A percentile compares a stretch with the other conserved stretches of the same genome.
phyloP scores from a whole-genome alignment of 169 alveolate species.

The Cryptosporidium parvum region DNA sequence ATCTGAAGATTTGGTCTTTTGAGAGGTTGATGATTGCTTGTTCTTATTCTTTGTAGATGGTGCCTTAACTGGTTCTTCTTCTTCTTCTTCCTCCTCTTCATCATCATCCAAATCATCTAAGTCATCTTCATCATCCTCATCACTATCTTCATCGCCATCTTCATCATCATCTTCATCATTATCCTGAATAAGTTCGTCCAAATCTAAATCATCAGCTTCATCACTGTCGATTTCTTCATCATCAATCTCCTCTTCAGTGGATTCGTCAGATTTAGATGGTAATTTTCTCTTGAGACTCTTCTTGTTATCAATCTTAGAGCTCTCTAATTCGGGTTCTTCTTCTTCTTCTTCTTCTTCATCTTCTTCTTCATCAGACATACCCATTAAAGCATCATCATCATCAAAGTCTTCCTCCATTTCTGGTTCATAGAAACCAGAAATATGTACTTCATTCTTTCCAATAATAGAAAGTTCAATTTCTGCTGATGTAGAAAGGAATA shows the following conservation, averaged over 20 bases:
- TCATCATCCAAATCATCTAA: conserved; percentile 83
- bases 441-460: conserved; percentile 90
- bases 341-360: conserved; percentile 81
- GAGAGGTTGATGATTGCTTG: conserved; percentile 33
- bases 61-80: conserved; percentile 76
- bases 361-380: conserved; percentile 79
- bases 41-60: conserved; percentile 67
- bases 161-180: conserved; percentile 83
- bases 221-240: conserved; percentile 82
- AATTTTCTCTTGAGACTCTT: conserved; percentile 53
- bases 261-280: conserved; percentile 46
- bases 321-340: conserved; percentile 64
- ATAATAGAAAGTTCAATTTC: conserved; percentile 86
- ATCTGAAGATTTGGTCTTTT: conserved; percentile 17
- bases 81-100: conserved; percentile 82
- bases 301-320: not conserved
- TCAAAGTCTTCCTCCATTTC: conserved; percentile 80
- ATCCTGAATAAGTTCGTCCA: conserved; percentile 79
- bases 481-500: conserved; percentile 87
- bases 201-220: conserved; percentile 80
- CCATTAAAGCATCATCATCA: conserved; percentile 80
- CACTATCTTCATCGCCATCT: conserved; percentile 87
- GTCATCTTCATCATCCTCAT: conserved; percentile 83
- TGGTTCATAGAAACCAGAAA: conserved; percentile 91
- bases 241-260: conserved; percentile 78